Evolutionary conservation across 139 green algal species (phyloP).

Genomic region (Diplosphaera chodatii): DNA sequence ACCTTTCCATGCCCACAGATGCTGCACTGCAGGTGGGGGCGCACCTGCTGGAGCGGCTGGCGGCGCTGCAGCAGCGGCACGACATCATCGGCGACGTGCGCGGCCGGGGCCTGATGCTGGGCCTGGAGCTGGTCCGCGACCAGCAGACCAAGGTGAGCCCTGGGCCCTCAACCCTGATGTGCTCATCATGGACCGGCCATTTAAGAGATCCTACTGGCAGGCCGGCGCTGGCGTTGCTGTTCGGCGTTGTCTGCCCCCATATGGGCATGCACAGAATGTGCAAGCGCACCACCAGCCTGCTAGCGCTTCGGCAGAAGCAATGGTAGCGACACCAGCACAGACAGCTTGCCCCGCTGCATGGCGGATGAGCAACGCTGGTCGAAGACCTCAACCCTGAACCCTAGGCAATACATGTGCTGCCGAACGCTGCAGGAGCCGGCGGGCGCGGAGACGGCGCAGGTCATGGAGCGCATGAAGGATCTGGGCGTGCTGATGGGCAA

Average conservation of each 20-base stretch:
- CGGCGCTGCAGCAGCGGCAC: slow-evolving; percentile 59
- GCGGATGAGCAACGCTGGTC: too few relatives aligned
- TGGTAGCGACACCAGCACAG: too few relatives aligned
- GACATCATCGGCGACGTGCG: slow-evolving; percentile 91
- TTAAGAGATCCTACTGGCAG: too few relatives aligned
- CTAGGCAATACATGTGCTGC: neutral
- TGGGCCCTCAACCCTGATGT: too few relatives aligned
- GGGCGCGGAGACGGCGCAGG: slow-evolving; percentile 56
- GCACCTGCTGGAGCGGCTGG: slow-evolving; percentile 51
- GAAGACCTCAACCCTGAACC: neutral
- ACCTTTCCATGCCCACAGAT: slow-evolving; percentile 10
- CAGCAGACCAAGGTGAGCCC: slow-evolving; percentile 60
- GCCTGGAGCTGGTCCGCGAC: slow-evolving; percentile 93
- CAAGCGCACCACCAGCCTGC: too few relatives aligned
- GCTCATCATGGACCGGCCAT: too few relatives aligned
- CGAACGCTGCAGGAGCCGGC: slow-evolving; percentile 68
- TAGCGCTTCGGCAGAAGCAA: too few relatives aligned
- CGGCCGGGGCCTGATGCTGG: slow-evolving; percentile 91
- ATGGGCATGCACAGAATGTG: too few relatives aligned
- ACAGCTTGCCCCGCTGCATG: too few relatives aligned
- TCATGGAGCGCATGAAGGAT: slow-evolving; percentile 91
- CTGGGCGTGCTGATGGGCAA: slow-evolving; percentile 93
- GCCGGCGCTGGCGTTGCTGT: too few relatives aligned
- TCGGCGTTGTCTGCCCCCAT: too few relatives aligned
- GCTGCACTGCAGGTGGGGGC: slow-evolving; percentile 44